Percentiles rank a stretch among this genome's conserved stretches.
Conservation (phyloP, 495 filamentous ascomycete species). For the Penicillium tannophilum region DNA sequence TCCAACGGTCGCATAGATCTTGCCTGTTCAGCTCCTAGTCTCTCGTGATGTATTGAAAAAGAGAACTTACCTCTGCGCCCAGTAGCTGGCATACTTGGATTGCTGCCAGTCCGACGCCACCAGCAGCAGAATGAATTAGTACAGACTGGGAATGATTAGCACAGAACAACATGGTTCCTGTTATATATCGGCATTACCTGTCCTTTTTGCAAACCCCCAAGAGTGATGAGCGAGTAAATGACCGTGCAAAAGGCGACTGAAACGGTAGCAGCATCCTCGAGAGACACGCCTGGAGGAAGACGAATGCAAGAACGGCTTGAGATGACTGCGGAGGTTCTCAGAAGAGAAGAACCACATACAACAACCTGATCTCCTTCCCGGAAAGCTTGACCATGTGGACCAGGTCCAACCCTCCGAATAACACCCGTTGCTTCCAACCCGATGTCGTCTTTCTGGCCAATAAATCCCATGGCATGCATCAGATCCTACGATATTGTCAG, state of each 20-base stretch:
- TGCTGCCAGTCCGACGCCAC: conserved; percentile 30
- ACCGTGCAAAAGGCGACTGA: conserved; percentile 30
- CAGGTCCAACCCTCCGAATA: neutral
- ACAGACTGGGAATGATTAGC: neutral
- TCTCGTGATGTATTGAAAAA: conserved; percentile 16
- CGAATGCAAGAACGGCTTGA: neutral
- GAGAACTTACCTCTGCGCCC: conserved; percentile 21
- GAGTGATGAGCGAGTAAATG: conserved; percentile 24
- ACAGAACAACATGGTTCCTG: neutral
- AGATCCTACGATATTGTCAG: conserved; percentile 34
- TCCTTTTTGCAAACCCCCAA: conserved; percentile 22
- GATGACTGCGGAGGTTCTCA: conserved; percentile 10
- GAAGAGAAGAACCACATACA: conserved; percentile 11
- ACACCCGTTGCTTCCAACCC: conserved; percentile 36
- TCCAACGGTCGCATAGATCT: conserved; percentile 37
- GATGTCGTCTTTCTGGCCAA: conserved; percentile 18
- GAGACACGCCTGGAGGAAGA: conserved; percentile 28
- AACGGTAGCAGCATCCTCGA: conserved; percentile 36
- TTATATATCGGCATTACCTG: conserved; percentile 12
- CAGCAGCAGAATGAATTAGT: conserved; percentile 24
- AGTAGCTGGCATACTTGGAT: conserved; percentile 25
- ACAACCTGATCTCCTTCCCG: conserved; percentile 47
- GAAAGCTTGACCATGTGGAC: neutral
- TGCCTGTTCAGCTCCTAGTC: conserved; percentile 12
- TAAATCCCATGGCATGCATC: conserved; percentile 35